These are phyloP conservation scores for Malbranchea zuffiana DNA, from an alignment of 2,329 filamentous ascomycete species.

Conservation along the genomic window DNA sequence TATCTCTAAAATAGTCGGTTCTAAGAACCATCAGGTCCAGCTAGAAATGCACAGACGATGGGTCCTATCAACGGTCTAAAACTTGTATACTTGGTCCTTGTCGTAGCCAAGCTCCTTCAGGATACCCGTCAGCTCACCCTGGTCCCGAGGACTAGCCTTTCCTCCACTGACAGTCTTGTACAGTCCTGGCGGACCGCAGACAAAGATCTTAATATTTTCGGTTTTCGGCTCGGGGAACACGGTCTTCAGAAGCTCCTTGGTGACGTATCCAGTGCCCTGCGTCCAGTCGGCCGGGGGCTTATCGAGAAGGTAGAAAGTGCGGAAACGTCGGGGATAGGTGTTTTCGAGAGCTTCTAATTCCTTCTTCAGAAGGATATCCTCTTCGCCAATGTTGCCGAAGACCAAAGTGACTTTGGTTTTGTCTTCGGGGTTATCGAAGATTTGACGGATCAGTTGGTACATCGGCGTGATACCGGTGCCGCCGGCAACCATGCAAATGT, in stretches of 20 bases:
- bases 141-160: conserved; percentile 87
- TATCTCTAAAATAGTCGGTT: too few species aligned
- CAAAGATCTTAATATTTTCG: conserved; percentile 90
- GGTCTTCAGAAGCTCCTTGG: conserved; percentile 86
- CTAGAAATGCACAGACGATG: too few species aligned
- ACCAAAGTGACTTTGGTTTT: conserved; percentile 96
- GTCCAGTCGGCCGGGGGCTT: conserved; percentile 68
- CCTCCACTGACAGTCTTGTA: conserved; percentile 85
- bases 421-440: conserved; percentile 93
- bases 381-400: conserved; percentile 79
- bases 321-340: conserved; percentile 88
- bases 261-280: conserved; percentile 69
- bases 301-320: conserved; percentile 87
- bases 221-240: conserved; percentile 86
- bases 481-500: conserved; percentile 62
- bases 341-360: conserved; percentile 84
- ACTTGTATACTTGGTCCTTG: conserved; percentile 94
- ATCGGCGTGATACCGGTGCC: conserved; percentile 96
- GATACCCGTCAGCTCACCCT: conserved; percentile 75
- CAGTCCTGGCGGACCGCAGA: conserved; percentile 83
- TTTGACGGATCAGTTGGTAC: conserved; percentile 84
- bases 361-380: conserved; percentile 82
- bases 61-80: too few species aligned
- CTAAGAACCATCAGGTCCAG: too few species aligned
- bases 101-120: conserved; percentile 75